phyloP scores from a whole-genome alignment of 2,329 filamentous ascomycete species.

The Setomelanomma holmii region DNA sequence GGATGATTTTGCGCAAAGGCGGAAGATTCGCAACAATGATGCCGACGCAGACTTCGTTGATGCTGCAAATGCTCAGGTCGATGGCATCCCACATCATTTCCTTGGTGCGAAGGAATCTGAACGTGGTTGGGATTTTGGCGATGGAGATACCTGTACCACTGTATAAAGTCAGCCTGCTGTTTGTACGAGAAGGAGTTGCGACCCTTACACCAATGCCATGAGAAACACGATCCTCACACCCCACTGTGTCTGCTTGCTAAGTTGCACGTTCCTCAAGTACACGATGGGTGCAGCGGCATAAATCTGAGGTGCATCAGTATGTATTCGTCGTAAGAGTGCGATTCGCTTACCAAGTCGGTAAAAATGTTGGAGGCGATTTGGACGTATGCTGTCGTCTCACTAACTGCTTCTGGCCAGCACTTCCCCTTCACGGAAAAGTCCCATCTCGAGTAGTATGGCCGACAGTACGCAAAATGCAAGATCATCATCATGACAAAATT shows the following conservation, averaged over 20 bases:
- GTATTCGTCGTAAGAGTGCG: not conserved
- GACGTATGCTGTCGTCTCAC: constrained; percentile 9
- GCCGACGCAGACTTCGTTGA: constrained; percentile 20
- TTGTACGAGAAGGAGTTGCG: not conserved
- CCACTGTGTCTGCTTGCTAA: constrained; percentile 16
- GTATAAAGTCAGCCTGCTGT: not conserved
- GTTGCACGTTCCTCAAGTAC: constrained; percentile 10
- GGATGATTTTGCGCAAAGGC: constrained; percentile 15
- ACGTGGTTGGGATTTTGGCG: constrained; percentile 10
- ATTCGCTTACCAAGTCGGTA: constrained; percentile 13
- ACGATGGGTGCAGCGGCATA: constrained; percentile 18
- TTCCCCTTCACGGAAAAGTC: constrained; percentile 7
- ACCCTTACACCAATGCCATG: constrained; percentile 14
- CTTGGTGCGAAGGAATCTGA: constrained; percentile 5
- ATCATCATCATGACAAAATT: constrained; percentile 11
- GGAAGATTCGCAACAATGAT: constrained; percentile 22
- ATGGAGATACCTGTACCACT: constrained; percentile 11
- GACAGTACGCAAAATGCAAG: constrained; percentile 6
- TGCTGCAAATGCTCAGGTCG: constrained; percentile 17
- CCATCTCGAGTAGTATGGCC: constrained; percentile 9
- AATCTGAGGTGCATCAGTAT: constrained; percentile 2
- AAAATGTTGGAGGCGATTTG: constrained; percentile 16
- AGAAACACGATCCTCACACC: constrained; percentile 16
- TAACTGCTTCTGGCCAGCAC: constrained; percentile 12
- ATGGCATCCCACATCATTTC: constrained; percentile 17